Percentiles rank a stretch among this genome's conserved stretches.
phyloP scores from a whole-genome alignment of 257 asterid genomes.

The Solanum stenotomum region DNA sequence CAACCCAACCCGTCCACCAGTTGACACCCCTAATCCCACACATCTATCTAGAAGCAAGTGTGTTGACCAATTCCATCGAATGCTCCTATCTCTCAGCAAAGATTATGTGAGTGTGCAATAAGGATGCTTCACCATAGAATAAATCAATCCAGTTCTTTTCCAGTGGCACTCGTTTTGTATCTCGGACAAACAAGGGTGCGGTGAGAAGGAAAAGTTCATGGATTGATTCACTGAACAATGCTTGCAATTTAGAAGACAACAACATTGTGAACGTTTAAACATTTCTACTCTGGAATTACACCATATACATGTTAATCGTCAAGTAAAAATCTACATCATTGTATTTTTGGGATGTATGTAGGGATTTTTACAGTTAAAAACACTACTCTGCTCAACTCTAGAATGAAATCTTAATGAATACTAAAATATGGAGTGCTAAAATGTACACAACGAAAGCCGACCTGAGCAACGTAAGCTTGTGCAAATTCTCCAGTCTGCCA shows the following conservation, averaged over 20 bases:
- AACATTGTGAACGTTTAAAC: not conserved
- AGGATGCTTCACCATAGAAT: not conserved
- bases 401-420: slow-evolving; percentile 79
- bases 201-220: not conserved
- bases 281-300: not conserved
- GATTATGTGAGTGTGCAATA: not conserved
- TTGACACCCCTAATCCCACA: not conserved
- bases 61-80: not conserved
- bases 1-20: no score
- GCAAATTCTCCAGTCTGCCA: slow-evolving; percentile 57
- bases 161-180: not conserved
- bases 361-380: not conserved
- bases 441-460: slow-evolving; percentile 73
- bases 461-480: slow-evolving; percentile 75
- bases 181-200: not conserved
- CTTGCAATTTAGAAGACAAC: not conserved
- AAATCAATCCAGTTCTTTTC: not conserved
- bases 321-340: not conserved
- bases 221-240: not conserved
- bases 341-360: not conserved
- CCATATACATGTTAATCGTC: not conserved
- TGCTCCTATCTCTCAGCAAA: not conserved
- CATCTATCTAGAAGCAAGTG: not conserved
- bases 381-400: slow-evolving; percentile 2
- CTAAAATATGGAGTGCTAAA: slow-evolving; percentile 66